Base-by-base conservation (phyloP, 257 asterid species). In the Solanum rostratum region DNA sequence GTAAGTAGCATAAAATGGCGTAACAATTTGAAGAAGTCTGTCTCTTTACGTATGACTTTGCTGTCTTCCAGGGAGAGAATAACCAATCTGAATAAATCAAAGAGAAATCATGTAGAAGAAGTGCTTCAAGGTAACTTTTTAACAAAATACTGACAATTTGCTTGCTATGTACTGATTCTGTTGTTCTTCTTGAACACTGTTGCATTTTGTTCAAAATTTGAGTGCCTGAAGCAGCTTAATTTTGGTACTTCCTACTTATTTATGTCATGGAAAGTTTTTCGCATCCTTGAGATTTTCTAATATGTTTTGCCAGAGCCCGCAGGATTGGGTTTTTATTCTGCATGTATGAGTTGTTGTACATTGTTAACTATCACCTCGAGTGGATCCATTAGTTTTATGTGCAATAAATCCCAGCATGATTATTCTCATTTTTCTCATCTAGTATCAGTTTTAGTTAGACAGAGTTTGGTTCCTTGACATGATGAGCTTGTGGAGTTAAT, bases 51-150 rank as follows among this genome's bases (percentile, higher is more conserved):
- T 86, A 62, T 69, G 85, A 69, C 76, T 76, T 85, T 86, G 87
- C 80, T 86, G 41, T 85, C 82, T 91, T 88, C 83, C 97, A 93
- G 99, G 93, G 92, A 89, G 81, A 93, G 89, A 89, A 91, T 96
- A 88, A 86, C 85, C 86, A 89, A 85, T 83, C 90, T 80, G 83
- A 91, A 89, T 82, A 91, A 92, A 88, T 87, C 89, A 71, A 91
- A 91, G 87, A 91, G 94, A 84, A 90, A 92, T 85, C 89, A 85
- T 60, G 86, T 96, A 86, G 97, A 96, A 88, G 85, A 91, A 80
- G 90, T 85, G 89, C 90, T 89, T 83, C 92, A 90, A 94, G 98
- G 99, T 96, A 86, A 20, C 41, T 81, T 86, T 71, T 63, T 86
- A 73, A 88, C 52, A 30, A 78, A 73, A 83, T 81, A 85, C 87